A percentile compares a stretch with the other conserved stretches of the same genome.
These are phyloP conservation scores for Metarhizium humberi DNA, from an alignment of 2,329 filamentous ascomycete genomes.

Conservation along the genomic window DNA sequence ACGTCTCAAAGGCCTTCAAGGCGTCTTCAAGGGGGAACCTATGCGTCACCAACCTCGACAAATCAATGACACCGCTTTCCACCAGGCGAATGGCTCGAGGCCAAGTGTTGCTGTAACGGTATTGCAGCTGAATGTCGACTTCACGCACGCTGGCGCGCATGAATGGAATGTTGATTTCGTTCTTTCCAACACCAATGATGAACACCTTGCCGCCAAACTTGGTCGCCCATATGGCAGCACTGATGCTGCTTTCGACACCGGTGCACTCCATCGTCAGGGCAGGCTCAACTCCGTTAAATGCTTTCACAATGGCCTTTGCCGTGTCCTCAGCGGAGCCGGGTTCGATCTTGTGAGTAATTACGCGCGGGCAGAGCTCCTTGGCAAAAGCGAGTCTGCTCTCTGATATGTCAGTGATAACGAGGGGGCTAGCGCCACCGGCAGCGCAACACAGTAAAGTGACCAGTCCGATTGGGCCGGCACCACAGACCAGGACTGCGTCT, in stretches of 20 bases:
- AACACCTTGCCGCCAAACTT: conserved; percentile 98
- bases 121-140: conserved; percentile 93
- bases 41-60: conserved; percentile 80
- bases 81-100: conserved; percentile 84
- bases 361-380: conserved; percentile 69
- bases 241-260: conserved; percentile 83
- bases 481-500: conserved; percentile 81
- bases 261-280: conserved; percentile 85
- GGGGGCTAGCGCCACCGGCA: conserved; percentile 80
- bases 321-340: conserved; percentile 59
- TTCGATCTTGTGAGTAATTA: conserved; percentile 72
- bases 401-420: conserved; percentile 93
- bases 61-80: conserved; percentile 72
- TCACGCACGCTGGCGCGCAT: conserved; percentile 87
- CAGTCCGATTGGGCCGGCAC: conserved; percentile 87
- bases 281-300: conserved; percentile 73
- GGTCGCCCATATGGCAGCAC: conserved; percentile 75
- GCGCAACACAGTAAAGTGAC: conserved; percentile 77
- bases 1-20: conserved; percentile 80
- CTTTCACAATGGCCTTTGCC: conserved; percentile 55
- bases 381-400: conserved; percentile 78
- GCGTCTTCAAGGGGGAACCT: conserved; percentile 79
- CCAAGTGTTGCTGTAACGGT: conserved; percentile 95
- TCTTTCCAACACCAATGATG: conserved; percentile 89
- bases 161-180: conserved; percentile 92